phyloP scores from a whole-genome alignment of 495 filamentous ascomycete species.

The Penicillium ochrochloron region DNA sequence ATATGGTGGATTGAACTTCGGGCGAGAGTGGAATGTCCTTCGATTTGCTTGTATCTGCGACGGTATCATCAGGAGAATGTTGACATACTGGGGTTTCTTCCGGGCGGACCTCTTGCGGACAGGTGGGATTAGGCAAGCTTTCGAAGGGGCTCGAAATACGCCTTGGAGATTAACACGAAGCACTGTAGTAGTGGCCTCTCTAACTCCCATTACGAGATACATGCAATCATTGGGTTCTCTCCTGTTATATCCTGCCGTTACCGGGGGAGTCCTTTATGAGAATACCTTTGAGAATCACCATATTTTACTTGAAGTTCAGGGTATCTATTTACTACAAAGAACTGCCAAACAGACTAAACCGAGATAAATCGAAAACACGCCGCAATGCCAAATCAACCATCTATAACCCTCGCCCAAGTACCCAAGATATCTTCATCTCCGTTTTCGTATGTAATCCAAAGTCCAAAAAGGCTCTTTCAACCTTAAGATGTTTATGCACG shows the following conservation, averaged over 20 bases:
- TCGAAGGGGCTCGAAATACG: background rate
- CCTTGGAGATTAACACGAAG: too few relatives aligned
- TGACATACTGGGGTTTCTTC: slow-evolving; percentile 35
- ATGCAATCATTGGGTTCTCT: too few relatives aligned
- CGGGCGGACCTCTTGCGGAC: slow-evolving; percentile 21
- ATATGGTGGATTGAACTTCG: slow-evolving; percentile 51
- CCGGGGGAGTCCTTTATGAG: background rate
- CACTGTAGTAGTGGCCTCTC: too few relatives aligned
- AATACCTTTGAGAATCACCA: background rate
- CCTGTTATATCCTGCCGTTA: too few relatives aligned
- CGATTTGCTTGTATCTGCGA: slow-evolving; percentile 48
- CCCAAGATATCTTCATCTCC: background rate
- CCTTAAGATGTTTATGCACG: background rate
- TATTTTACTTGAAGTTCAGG: slow-evolving; percentile 9
- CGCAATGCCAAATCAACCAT: background rate
- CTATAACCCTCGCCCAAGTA: background rate
- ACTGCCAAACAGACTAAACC: background rate
- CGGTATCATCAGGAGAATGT: slow-evolving; percentile 28
- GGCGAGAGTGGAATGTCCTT: slow-evolving; percentile 47
- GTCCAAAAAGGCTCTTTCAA: background rate
- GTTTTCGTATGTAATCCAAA: slow-evolving; percentile 12
- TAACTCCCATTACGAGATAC: too few relatives aligned
- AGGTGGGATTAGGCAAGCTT: slow-evolving; percentile 11
- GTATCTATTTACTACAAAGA: slow-evolving; percentile 14
- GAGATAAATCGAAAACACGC: background rate